phyloP scores from a whole-genome alignment of 352 stramenopile genomes.

The Phytophthora ohioensis region DNA sequence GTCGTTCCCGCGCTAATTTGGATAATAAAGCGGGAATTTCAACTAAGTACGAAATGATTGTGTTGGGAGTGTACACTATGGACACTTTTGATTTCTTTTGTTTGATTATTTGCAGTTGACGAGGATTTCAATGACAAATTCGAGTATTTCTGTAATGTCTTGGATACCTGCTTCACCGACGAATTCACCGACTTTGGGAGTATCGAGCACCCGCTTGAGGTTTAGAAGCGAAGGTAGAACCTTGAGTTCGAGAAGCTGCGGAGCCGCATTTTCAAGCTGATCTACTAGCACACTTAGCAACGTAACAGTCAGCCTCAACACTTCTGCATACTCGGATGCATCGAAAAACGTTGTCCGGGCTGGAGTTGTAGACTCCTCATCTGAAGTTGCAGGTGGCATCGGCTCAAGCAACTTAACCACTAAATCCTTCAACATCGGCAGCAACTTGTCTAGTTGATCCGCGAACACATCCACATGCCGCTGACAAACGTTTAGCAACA shows the following conservation, averaged over 20 bases:
- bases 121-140: conserved; percentile 45
- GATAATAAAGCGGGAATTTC: conserved; percentile 7
- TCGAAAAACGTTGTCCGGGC: conserved; percentile 25
- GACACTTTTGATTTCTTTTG: conserved; percentile 1
- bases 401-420: conserved; percentile 40
- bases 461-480: conserved; percentile 51
- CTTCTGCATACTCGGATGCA: conserved; percentile 57
- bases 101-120: conserved; percentile 30
- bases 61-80: neutral
- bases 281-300: conserved; percentile 59
- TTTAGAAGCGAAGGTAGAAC: conserved; percentile 40
- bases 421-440: conserved; percentile 52
- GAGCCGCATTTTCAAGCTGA: conserved; percentile 44
- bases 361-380: conserved; percentile 2
- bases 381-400: conserved; percentile 9
- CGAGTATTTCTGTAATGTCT: conserved; percentile 48
- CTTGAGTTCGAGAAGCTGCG: conserved; percentile 55
- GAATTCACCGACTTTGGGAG: conserved; percentile 14
- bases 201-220: conserved; percentile 46
- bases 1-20: conserved; percentile 11
- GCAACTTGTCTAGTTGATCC: conserved; percentile 31
- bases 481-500: conserved; percentile 82
- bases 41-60: conserved; percentile 25
- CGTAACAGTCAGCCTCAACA: conserved; percentile 64
- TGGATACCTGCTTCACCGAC: conserved; percentile 28